Evolutionary conservation across 1,139 yeast genomes (phyloP).

Genomic region (Kodamaea arcana): DNA sequence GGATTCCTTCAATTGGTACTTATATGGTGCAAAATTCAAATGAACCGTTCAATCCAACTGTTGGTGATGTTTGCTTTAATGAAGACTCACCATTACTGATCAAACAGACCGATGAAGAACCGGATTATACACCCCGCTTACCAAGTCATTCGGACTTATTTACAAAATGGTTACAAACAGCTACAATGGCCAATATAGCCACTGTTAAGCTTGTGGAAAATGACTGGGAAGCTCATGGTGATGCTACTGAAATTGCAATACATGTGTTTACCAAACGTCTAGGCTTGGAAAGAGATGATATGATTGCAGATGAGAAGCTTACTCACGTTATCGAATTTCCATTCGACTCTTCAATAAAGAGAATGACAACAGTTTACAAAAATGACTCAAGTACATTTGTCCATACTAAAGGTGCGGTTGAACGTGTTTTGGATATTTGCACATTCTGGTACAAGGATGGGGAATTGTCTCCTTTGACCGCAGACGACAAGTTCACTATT

Average conservation of each 20-base stretch:
- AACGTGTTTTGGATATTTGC: conserved; percentile 61
- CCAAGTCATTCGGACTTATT: conserved; percentile 30
- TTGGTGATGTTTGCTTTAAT: conserved; percentile 51
- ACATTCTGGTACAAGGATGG: conserved; percentile 42
- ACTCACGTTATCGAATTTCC: conserved; percentile 64
- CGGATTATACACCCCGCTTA: conserved; percentile 20
- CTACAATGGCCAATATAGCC: conserved; percentile 74
- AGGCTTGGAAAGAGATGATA: conserved; percentile 41
- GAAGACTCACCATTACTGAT: conserved; percentile 40
- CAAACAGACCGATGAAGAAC: conserved; percentile 37
- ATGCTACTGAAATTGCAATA: conserved; percentile 81
- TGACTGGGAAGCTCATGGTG: conserved; percentile 75
- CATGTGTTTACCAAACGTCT: conserved; percentile 66
- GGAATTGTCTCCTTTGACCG: conserved; percentile 33
- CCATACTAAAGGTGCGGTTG: conserved; percentile 78
- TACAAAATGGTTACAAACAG: conserved; percentile 50
- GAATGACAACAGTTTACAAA: conserved; percentile 65
- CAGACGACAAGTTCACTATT: conserved; percentile 36
- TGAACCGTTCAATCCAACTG: conserved; percentile 71
- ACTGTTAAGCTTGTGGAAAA: conserved; percentile 42
- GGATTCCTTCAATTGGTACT: conserved; percentile 78
- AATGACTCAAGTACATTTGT: conserved; percentile 30
- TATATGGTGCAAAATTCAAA: conserved; percentile 54
- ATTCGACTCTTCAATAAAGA: conserved; percentile 71
- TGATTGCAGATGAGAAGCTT: conserved; percentile 32